These are phyloP conservation scores for Malus sieversii DNA, from an alignment of 306 rosid genomes.

Conservation along the genomic window DNA sequence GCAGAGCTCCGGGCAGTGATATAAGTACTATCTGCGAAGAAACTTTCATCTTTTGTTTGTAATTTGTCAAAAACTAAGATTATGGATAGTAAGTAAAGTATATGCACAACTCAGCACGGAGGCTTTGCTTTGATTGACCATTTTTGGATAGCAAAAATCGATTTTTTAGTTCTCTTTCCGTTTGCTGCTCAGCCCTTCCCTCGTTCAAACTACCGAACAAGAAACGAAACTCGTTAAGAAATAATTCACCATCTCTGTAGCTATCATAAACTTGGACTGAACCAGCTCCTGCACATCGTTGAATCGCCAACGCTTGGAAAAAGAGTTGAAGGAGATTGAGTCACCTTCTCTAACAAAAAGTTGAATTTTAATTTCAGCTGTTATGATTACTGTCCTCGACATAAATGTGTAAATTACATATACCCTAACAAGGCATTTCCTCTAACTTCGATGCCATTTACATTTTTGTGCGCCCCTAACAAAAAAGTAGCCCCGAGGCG, in stretches of 20 bases:
- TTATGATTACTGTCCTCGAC: not conserved
- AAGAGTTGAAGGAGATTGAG: not conserved
- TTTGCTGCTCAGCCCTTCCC: too few species aligned
- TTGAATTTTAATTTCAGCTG: not conserved
- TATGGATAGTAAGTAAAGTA: not conserved
- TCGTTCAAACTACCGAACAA: too few species aligned
- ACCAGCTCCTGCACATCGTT: not conserved
- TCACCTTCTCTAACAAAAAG: not conserved
- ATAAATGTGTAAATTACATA: not conserved
- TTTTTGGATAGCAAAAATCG: not conserved
- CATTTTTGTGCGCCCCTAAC: not conserved
- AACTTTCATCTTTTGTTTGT: not conserved
- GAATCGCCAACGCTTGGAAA: not conserved
- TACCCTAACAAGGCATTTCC: not conserved
- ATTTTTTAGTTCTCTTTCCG: too few species aligned
- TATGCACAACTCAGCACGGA: not conserved
- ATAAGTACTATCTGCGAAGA: constrained; percentile 2
- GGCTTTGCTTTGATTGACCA: not conserved
- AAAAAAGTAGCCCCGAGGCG: not conserved
- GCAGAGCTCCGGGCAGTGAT: constrained; percentile 64
- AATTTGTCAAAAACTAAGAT: not conserved
- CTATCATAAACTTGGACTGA: not conserved
- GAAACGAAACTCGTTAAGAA: not conserved
- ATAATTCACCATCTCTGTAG: not conserved
- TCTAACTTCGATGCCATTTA: not conserved